Evolutionary conservation across 148 eudicot species (phyloP), one percentile per base, ranked within the genome.

Genomic region (Euryodendron excelsum): DNA sequence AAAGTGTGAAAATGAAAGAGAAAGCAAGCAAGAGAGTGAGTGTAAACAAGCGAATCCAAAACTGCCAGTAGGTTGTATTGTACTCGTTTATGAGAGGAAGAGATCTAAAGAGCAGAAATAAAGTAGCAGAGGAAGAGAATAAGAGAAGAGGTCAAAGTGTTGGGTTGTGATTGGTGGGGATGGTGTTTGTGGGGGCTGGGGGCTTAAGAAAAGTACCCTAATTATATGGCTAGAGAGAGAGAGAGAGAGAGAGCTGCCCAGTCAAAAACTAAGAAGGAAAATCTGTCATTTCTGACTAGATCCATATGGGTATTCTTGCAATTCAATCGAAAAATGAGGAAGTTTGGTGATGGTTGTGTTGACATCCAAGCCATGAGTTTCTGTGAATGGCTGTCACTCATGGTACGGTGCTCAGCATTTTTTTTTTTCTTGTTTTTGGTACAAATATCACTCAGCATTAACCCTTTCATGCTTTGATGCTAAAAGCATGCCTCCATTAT

Each of bases 81-180:
- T 72, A 74, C 66, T 65, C 55, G 68, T 45, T 63, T 68, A 61
- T 28, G 9, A 73, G 69, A n/a, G 45, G 47, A 25, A 31, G 74
- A 80, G 83, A 80, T 75, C 53, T 39, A 61, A 3, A 17, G 61
- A 27, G 47, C 13, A 59, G 36, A 10, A 21, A 56, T 12, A 55
- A 56, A 80, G 60, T 17, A 52, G 52, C 27, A 31, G 27, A 47
- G 56, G 21, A 17, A 20, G 52, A 50, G 64, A 63, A 77, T 23
- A n/a, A n/a, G n/a, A n/a, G n/a, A 58, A 74, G 77, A 34, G 25
- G 41, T 23, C 33, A 76, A 18, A 72, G 41, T 85, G 84, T 79
- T 60, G 64, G 15, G 55, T 56, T 58, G 69, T 79, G 78, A 85
- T 85, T 85, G 87, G 85, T 37, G 76, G 37, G 72, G n/a, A 64